Conservation (phyloP, 306 rosid genomes). For the Fragaria nilgerrensis region DNA sequence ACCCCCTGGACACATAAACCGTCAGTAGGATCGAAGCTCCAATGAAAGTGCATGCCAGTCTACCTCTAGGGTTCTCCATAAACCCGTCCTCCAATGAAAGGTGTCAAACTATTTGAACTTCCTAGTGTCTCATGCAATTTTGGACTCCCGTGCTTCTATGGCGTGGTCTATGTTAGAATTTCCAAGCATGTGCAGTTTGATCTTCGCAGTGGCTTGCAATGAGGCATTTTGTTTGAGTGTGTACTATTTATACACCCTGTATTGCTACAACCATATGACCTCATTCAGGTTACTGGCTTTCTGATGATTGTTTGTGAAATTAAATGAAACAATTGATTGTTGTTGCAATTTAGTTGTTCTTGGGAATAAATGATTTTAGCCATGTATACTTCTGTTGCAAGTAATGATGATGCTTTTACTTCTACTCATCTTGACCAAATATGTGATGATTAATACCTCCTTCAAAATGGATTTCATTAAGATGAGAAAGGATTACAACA, state of each 20-base stretch:
- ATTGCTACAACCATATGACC: not conserved
- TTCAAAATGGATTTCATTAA: too few relatives aligned
- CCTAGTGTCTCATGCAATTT: not conserved
- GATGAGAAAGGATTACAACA: too few relatives aligned
- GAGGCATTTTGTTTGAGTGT: not conserved
- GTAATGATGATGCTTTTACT: too few relatives aligned
- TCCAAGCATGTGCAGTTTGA: not conserved
- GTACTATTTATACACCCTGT: not conserved
- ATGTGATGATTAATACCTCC: too few relatives aligned
- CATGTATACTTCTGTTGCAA: not conserved
- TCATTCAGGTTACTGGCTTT: not conserved
- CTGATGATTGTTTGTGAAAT: not conserved
- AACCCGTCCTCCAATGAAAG: not conserved
- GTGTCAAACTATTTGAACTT: not conserved
- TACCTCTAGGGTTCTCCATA: not conserved
- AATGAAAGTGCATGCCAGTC: not conserved
- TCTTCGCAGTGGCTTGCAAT: not conserved
- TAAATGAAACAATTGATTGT: not conserved
- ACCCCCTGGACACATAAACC: slow-evolving; percentile 5
- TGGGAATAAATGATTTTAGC: not conserved
- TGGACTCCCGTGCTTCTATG: not conserved
- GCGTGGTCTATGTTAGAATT: not conserved
- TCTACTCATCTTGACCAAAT: too few relatives aligned
- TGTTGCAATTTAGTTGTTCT: not conserved
- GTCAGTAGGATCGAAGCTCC: not conserved